Base-by-base conservation (phyloP, 768 basidiomycete genomes). In the Pisolithus microcarpus region DNA sequence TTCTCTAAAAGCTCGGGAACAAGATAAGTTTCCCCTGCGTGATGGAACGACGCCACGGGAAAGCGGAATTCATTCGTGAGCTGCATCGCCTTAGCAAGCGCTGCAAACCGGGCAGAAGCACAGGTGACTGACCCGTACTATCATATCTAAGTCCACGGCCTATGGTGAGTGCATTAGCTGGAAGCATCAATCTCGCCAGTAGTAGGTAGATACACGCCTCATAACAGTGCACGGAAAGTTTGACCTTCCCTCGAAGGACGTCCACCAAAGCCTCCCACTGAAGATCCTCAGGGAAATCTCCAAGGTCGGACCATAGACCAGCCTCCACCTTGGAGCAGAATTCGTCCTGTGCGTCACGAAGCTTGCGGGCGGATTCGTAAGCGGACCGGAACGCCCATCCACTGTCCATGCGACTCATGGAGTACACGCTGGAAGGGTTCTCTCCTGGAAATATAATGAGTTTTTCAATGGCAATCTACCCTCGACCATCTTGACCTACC, bases 11-110 rank as follows among this genome's bases (percentile, higher is more conserved):
- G 64, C 42, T 85, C 82, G 1, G 91, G 87, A 19, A 92, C 84
- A 10, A 92, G 78, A 60, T 86, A 93, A 0, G 89, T 84, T 58
- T 92, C 88, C 52, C 81, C 81, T 2, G 90, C 89, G 54, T 84
- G 81, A 58, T 91, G 89, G 62, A 91, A 80, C 2, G 83, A 82
- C 4, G 87, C 81, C 49, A 90, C 76, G 6, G 81, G 79, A 64
- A 89, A 89, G 58, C 84, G 75, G 75, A 91, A 93, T 62, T 93
- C 89, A 59, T 92, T 87, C 30, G 87, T 80, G 34, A 91, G 73
- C 79, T 88, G 54, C 18, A 36, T 6, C 21, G 13, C 7, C 48
- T 51, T 30, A 21, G 24, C 24, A 26, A 15, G 19, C 28, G 28
- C 10, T 5, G 36, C 16, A 42, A 11, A 16, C 30, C 5, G 31